Conservation (phyloP, 208 protist species). For the Herpetomonas muscarum region DNA sequence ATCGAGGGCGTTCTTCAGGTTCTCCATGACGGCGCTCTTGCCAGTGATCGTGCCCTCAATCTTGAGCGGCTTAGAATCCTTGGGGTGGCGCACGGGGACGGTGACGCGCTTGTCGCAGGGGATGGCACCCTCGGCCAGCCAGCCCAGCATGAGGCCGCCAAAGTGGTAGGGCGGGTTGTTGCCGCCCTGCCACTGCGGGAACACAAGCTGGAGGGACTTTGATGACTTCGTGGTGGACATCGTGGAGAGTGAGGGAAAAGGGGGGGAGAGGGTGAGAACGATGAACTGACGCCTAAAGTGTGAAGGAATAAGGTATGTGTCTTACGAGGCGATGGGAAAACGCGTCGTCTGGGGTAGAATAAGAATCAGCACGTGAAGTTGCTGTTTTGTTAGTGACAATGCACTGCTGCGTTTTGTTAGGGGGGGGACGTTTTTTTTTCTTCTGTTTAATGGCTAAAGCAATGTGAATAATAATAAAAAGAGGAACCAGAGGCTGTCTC, state of each 20-base stretch:
- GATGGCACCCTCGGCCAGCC: slow-evolving; percentile 13
- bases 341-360: no score
- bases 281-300: no score
- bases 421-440: background rate
- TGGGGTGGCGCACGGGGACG: slow-evolving; percentile 10
- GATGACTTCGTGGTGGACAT: background rate
- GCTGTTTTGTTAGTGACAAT: no score
- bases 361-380: no score
- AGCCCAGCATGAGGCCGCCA: slow-evolving; percentile 20
- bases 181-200: slow-evolving; percentile 35
- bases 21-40: slow-evolving; percentile 9
- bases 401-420: no score
- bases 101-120: background rate
- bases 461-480: background rate
- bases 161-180: slow-evolving; percentile 22
- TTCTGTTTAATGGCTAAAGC: background rate
- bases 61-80: slow-evolving; percentile 3
- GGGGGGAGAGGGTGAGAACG: background rate
- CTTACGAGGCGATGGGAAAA: no score
- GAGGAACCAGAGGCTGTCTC: no score
- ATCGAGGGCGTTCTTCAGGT: slow-evolving; percentile 7
- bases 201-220: slow-evolving; percentile 18
- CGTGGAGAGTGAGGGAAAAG: background rate
- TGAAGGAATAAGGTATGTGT: no score
- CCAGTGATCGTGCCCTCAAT: slow-evolving; percentile 7